Base-by-base conservation (phyloP, 169 alveolate genomes). In the Eimeria falciformis region DNA sequence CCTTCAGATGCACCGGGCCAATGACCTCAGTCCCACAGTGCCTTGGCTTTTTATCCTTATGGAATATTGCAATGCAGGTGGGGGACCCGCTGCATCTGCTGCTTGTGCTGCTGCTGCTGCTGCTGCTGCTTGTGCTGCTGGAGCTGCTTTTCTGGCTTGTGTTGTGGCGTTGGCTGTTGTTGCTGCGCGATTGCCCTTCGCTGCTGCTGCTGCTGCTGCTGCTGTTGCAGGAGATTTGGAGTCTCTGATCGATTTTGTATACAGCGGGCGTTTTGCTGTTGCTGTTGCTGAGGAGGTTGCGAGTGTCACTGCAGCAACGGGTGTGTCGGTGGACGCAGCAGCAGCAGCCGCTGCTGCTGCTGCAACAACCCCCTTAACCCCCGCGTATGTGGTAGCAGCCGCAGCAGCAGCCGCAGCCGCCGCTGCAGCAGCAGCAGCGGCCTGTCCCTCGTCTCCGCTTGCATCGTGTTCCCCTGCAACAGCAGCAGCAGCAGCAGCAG, bases 31-130 rank as follows among this genome's bases (percentile, higher is more conserved):
- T 65, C 96, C 96, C n/a, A 92, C 87, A 65, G 97, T 96, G 1
- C 98, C 98, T 7, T 96, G 97, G 97, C 95, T 96, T 27, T 96
- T 96, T 92, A 96, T 95, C 58, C 92, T 96, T 46, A 96, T 96
- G 98, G 98, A 96, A 90, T 96, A 95, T 91, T 96, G 97, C 92
- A 96, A 96, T 81, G 97, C 97, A 0, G 97, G 97, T 1, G 95
- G 18, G 84, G 86, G 45, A 4, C 33, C 27, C 65, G 71, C 47
- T 62, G 71, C 69, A 5, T 17, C 33, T 45, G 45, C 84, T 27
- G 21, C 12, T 73, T 27, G 65, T 73, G 62, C 62, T 43, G 55
- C 84, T 73, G 62, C 84, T 40, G 65, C 27, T 43, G 55, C 84
- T 21, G 62, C 55, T 43, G 23, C 37, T 73, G 29, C 62, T 43